Conservation (phyloP, 2,329 filamentous ascomycete genomes). For the Beauveria sp. region DNA sequence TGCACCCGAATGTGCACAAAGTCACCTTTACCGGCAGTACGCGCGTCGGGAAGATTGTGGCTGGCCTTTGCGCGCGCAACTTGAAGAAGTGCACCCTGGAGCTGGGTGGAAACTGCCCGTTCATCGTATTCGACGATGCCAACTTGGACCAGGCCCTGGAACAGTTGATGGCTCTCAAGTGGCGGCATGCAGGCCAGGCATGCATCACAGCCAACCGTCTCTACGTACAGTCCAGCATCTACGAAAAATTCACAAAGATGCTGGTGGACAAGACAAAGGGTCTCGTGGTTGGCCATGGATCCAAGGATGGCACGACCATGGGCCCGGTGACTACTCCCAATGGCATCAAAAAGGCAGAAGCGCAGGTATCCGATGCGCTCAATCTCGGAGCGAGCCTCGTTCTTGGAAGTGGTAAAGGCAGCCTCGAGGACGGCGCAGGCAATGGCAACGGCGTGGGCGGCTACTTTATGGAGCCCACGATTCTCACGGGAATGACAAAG, state of each 20-base stretch:
- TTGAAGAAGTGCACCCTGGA: conserved; percentile 63
- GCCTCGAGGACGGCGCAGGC: conserved; percentile 20
- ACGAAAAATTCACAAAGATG: conserved; percentile 50
- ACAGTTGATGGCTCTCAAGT: conserved; percentile 57
- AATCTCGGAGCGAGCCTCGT: conserved; percentile 4
- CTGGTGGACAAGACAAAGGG: conserved; percentile 43
- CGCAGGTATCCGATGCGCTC: conserved; percentile 52
- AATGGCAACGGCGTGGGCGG: conserved; percentile 39
- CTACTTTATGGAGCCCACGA: conserved; percentile 62
- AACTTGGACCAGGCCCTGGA: conserved; percentile 57
- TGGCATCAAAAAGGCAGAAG: conserved; percentile 27
- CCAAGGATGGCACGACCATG: conserved; percentile 29
- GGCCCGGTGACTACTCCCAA: conserved; percentile 28
- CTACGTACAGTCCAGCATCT: conserved; percentile 52
- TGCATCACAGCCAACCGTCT: conserved; percentile 59
- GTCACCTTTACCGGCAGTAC: conserved; percentile 74
- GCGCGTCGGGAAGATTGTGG: conserved; percentile 59
- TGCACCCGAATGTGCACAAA: conserved; percentile 45
- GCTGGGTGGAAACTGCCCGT: conserved; percentile 61
- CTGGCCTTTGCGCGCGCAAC: conserved; percentile 49
- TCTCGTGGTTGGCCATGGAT: conserved; percentile 55
- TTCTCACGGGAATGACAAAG: conserved; percentile 57
- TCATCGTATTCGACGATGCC: conserved; percentile 62
- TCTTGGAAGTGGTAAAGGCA: conserved; percentile 7
- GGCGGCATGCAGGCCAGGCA: conserved; percentile 65